Conservation (phyloP, 2,329 filamentous ascomycete genomes). For the Didymella pinodella region DNA sequence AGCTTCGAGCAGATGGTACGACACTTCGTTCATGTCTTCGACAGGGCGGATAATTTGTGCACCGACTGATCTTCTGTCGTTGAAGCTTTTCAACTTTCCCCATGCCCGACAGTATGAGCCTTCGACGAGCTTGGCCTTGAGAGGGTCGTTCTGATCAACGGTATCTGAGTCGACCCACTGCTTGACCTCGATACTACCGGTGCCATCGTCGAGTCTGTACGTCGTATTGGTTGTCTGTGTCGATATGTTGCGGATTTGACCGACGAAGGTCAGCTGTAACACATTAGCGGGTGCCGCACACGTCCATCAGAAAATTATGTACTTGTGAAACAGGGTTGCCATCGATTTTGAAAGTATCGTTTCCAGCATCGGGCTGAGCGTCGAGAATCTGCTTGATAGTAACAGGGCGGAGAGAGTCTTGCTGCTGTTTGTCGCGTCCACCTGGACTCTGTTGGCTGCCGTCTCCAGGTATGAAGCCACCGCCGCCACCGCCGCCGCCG, state of each 20-base stretch:
- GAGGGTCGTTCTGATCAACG: constrained; percentile 55
- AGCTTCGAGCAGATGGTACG: constrained; percentile 89
- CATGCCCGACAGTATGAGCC: constrained; percentile 86
- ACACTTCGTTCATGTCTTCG: constrained; percentile 88
- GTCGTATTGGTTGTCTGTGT: constrained; percentile 90
- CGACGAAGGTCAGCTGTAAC: constrained; percentile 81
- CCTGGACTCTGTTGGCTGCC: constrained; percentile 57
- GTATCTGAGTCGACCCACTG: constrained; percentile 77
- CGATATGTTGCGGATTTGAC: constrained; percentile 86
- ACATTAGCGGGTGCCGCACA: constrained; percentile 22
- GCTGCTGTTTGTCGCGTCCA: constrained; percentile 63
- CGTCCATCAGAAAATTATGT: constrained; percentile 8
- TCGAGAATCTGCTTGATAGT: constrained; percentile 95
- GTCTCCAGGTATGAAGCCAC: constrained; percentile 65
- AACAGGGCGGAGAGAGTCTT: constrained; percentile 89
- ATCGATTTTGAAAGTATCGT: constrained; percentile 81
- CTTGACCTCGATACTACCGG: constrained; percentile 89
- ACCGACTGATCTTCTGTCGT: constrained; percentile 81
- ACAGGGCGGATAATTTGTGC: constrained; percentile 83
- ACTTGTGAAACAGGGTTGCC: constrained; percentile 71
- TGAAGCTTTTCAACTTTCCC: constrained; percentile 84
- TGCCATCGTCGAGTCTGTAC: constrained; percentile 94
- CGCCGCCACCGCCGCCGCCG: constrained; percentile 63
- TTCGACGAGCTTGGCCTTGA: constrained; percentile 66
- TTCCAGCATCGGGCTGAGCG: constrained; percentile 67